Evolutionary conservation across 2,329 filamentous ascomycete species (phyloP).

Genomic region (Aspergillus brunneoviolaceus): DNA sequence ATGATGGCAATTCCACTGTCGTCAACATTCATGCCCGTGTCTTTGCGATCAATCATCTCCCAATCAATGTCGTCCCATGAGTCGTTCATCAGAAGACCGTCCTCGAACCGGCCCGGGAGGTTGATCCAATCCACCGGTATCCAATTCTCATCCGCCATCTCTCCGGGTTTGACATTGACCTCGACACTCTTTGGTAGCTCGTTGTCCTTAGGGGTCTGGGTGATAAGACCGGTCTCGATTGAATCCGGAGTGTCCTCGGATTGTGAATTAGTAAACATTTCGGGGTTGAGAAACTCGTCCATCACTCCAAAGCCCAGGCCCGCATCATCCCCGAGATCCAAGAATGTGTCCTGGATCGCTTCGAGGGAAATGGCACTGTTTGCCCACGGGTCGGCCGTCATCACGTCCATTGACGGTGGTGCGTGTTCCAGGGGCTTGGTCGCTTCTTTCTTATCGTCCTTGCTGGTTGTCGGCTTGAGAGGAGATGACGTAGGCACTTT

Average conservation of each 20-base stretch:
- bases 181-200: slow-evolving; percentile 36
- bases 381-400: slow-evolving; percentile 37
- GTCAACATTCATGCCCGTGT: slow-evolving; percentile 26
- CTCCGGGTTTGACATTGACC: slow-evolving; percentile 29
- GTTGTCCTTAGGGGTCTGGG: slow-evolving; percentile 39
- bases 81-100: slow-evolving; percentile 26
- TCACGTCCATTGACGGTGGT: slow-evolving; percentile 12
- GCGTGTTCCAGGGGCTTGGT: slow-evolving; percentile 23
- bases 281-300: slow-evolving; percentile 39
- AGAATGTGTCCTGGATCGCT: slow-evolving; percentile 40
- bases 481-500: slow-evolving; percentile 24
- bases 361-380: slow-evolving; percentile 39
- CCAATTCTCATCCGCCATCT: slow-evolving; percentile 29
- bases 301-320: slow-evolving; percentile 36
- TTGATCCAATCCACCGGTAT: slow-evolving; percentile 36
- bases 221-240: slow-evolving; percentile 34
- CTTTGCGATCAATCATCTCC: slow-evolving; percentile 38
- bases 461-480: slow-evolving; percentile 26
- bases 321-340: slow-evolving; percentile 30
- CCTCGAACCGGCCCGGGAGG: slow-evolving; percentile 28
- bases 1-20: slow-evolving; percentile 29
- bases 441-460: slow-evolving; percentile 28
- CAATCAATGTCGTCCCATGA: slow-evolving; percentile 40
- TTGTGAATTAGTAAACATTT: slow-evolving; percentile 36
- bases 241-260: slow-evolving; percentile 41